Conservation (phyloP, 306 rosid species). For the Citrullus mucosospermus region DNA sequence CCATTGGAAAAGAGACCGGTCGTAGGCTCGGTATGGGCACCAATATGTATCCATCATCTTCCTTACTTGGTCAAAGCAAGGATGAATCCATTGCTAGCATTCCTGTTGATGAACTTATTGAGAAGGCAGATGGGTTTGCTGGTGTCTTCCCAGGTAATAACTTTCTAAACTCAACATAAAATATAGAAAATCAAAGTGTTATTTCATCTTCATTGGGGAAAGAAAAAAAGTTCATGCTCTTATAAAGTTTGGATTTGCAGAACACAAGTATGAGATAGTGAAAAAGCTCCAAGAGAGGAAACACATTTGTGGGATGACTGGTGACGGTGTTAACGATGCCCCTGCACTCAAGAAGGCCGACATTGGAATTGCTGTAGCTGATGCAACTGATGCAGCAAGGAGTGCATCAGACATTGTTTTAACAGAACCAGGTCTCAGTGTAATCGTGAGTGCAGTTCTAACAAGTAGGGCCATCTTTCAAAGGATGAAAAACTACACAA, state of each 20-base stretch:
- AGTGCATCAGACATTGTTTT: conserved; percentile 90
- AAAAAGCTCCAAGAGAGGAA: conserved; percentile 62
- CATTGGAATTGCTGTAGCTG: conserved; percentile 86
- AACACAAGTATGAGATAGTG: conserved; percentile 89
- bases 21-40: too few species aligned
- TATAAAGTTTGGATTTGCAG: conserved; percentile 20
- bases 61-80: too few species aligned
- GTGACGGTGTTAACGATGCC: conserved; percentile 92
- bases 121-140: too few species aligned
- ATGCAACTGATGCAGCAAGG: conserved; percentile 91
- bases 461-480: conserved; percentile 94
- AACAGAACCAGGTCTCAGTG: conserved; percentile 91
- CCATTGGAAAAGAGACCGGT: too few species aligned
- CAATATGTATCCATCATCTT: too few species aligned
- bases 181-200: too few species aligned
- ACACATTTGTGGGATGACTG: conserved; percentile 86
- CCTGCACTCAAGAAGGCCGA: conserved; percentile 90
- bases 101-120: too few species aligned
- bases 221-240: too few species aligned
- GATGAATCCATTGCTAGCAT: too few species aligned
- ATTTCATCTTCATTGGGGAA: too few species aligned
- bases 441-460: conserved; percentile 72
- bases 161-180: too few species aligned
- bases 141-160: too few species aligned
- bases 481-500: conserved; percentile 93